A percentile compares a stretch with the other conserved stretches of the same genome.
These are phyloP conservation scores for Fusarium circinatum DNA, from an alignment of 2,329 filamentous ascomycete genomes.

Conservation along the genomic window DNA sequence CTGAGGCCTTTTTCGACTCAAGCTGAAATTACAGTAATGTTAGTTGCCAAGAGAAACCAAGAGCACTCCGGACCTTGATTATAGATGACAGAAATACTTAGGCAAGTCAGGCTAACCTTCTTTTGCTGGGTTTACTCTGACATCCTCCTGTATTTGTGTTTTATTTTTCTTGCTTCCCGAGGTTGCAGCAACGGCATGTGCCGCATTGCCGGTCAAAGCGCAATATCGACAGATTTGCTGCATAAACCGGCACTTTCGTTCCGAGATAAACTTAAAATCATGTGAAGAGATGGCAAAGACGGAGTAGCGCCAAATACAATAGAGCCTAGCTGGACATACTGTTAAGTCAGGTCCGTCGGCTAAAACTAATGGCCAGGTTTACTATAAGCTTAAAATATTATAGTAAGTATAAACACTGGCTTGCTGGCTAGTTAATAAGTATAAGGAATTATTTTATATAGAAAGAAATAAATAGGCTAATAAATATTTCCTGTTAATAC, in stretches of 20 bases:
- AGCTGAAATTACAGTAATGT: accelerated
- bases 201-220: background rate
- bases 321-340: background rate
- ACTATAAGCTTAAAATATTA: background rate
- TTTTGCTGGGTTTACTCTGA: too few species aligned
- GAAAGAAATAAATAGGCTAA: accelerated
- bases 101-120: too few species aligned
- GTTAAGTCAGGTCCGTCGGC: background rate
- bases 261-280: background rate
- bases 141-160: too few species aligned
- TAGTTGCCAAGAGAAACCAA: accelerated
- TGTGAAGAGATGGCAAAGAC: background rate
- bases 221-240: accelerated
- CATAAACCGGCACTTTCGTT: background rate
- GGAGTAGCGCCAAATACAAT: accelerated
- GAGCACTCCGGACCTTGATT: too few species aligned
- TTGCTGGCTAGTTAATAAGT: accelerated
- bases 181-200: background rate
- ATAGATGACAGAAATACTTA: too few species aligned
- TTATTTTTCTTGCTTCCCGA: too few species aligned
- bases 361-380: background rate
- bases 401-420: accelerated
- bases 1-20: background rate
- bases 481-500: accelerated
- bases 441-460: accelerated